Conservation (phyloP, 805 yeast genomes). For the Candida qinlingensis region DNA sequence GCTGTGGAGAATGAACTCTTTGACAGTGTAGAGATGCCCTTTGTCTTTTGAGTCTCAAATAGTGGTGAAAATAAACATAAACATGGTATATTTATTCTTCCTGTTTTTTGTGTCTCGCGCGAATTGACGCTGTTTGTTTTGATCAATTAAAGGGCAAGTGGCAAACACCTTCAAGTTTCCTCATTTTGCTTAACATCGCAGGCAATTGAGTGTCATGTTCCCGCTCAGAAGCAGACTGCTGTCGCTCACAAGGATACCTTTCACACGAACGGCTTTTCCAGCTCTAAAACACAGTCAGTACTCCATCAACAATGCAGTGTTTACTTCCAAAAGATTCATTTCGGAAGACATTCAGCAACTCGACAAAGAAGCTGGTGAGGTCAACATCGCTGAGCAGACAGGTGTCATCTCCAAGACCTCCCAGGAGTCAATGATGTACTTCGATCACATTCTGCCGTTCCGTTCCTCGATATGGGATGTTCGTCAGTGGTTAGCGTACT, state of each 20-base stretch:
- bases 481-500: slow-evolving; percentile 36
- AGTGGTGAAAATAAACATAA: too few relatives aligned
- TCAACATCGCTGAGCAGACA: slow-evolving; percentile 47
- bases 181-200: neutral
- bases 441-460: slow-evolving; percentile 48
- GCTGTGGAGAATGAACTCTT: too few relatives aligned
- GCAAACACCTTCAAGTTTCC: too few relatives aligned
- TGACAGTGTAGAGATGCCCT: too few relatives aligned
- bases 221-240: neutral
- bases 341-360: slow-evolving; percentile 36
- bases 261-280: neutral
- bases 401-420: slow-evolving; percentile 50
- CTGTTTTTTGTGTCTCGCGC: too few relatives aligned
- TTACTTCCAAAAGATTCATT: slow-evolving; percentile 23
- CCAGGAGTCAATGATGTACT: slow-evolving; percentile 48
- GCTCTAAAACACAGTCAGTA: neutral
- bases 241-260: neutral
- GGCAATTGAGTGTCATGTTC: neutral
- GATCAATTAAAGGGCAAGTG: too few relatives aligned
- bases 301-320: neutral
- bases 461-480: slow-evolving; percentile 41
- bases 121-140: too few relatives aligned
- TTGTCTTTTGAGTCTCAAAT: too few relatives aligned
- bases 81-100: too few relatives aligned
- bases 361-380: slow-evolving; percentile 50